Conservation (phyloP, 768 basidiomycete genomes). For the Hericium alpestre region DNA sequence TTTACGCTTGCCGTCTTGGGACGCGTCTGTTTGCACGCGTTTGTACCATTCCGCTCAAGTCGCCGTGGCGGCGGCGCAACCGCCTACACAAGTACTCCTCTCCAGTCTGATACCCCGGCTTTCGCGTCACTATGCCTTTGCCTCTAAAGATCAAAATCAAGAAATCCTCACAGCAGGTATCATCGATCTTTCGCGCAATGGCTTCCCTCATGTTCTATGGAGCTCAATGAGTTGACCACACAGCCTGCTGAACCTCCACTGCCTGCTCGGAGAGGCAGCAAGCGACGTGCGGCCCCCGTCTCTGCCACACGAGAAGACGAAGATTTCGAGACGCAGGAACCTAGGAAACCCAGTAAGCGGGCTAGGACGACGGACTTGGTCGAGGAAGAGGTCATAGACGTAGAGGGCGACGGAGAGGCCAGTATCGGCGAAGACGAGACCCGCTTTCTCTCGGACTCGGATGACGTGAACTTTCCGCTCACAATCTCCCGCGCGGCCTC, state of each 20-base stretch:
- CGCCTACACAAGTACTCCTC: background rate
- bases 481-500: background rate
- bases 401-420: background rate
- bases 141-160: slow-evolving; percentile 9
- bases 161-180: slow-evolving; percentile 3
- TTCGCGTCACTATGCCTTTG: slow-evolving; percentile 4
- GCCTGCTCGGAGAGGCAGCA: slow-evolving; percentile 8
- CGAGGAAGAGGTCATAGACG: background rate
- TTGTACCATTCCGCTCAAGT: background rate
- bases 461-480: background rate
- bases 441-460: background rate
- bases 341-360: background rate
- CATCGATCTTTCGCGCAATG: too few relatives aligned
- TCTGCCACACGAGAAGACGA: background rate
- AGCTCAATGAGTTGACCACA: too few relatives aligned
- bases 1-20: background rate
- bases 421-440: background rate
- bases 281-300: slow-evolving; percentile 10
- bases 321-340: background rate
- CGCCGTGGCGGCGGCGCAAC: background rate
- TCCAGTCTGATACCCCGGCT: background rate
- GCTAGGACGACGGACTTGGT: background rate
- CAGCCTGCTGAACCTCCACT: slow-evolving; percentile 7
- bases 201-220: too few relatives aligned
- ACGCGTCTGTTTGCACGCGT: background rate